A percentile compares a stretch with the other conserved stretches of the same genome.
These are phyloP conservation scores for Tetracladium marchalianum DNA, from an alignment of 495 filamentous ascomycete genomes.

Conservation along the genomic window DNA sequence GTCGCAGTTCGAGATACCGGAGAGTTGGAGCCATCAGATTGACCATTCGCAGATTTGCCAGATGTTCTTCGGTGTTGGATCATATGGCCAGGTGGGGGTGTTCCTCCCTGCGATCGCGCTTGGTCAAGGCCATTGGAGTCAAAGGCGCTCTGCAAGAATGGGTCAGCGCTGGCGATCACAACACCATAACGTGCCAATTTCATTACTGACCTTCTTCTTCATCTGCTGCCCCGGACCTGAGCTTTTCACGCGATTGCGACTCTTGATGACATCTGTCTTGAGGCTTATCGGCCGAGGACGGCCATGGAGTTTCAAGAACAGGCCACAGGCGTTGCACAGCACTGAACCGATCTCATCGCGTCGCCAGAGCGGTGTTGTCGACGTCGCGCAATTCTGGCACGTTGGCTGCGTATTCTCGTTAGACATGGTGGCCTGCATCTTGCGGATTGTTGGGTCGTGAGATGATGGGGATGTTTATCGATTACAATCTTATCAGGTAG, in stretches of 20 bases:
- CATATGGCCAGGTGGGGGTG: conserved; percentile 32
- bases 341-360: conserved; percentile 92
- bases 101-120: conserved; percentile 45
- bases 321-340: conserved; percentile 97
- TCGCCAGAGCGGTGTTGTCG: conserved; percentile 93
- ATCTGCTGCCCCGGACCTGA: conserved; percentile 60
- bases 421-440: conserved; percentile 42
- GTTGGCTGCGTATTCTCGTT: conserved; percentile 72
- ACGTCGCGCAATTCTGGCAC: conserved; percentile 94
- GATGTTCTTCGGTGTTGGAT: conserved; percentile 46
- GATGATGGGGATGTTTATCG: too few species aligned
- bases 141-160: conserved; percentile 35
- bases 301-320: conserved; percentile 95
- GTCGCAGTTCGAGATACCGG: conserved; percentile 83
- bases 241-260: conserved; percentile 94
- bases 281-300: conserved; percentile 87
- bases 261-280: conserved; percentile 99
- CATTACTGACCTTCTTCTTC: conserved; percentile 71
- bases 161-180: conserved; percentile 4
- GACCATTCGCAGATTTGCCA: conserved; percentile 61
- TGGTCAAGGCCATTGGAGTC: conserved; percentile 46
- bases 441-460: too few species aligned
- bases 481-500: too few species aligned
- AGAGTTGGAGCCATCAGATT: conserved; percentile 71
- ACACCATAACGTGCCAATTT: background rate